Base-by-base conservation (phyloP, 2,329 filamentous ascomycete species). In the Aureobasidium mangrovei region DNA sequence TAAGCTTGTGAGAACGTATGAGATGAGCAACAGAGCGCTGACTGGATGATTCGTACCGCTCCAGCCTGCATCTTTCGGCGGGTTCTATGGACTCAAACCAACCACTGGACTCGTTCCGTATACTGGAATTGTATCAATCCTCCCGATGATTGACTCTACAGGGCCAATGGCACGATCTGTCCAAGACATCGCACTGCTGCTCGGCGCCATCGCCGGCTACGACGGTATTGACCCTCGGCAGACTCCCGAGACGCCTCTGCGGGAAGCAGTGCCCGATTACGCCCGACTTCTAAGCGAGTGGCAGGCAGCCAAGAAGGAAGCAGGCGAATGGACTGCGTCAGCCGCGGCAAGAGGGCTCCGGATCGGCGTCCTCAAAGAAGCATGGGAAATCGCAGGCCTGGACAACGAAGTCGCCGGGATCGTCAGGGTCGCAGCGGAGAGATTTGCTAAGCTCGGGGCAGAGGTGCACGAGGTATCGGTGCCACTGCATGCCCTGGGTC, bases 361-460 rank as follows among this genome's bases (percentile, higher is more conserved):
- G 39, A 65, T 78, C 4, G 77, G 75, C 7, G 59, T 79, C 1
- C 63, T 79, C 36, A 70, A 64, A 35, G 75, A 79, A 59, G 67
- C 68, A 0, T 70, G 77, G 48, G 63, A 65, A 18, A 62, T 70
- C 0, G 61, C 67, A 0, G 70, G 69, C 3, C 63, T 76, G 3
- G 65, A 70, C 32, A 42, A 63, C 1, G 63, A 70, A 33, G 73
- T 78, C 0, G 64, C 63, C 2, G 61, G 62, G 4, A 63, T 64
- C 1, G 69, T 77, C 26, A 62, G 65, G 26, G 48, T 64, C 4
- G 68, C 70, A 1, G 72, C 72, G 2, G 60, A 65, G 26, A 68
- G 66, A 27, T 69, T 77, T 58, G 58, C 59, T 10, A 58, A 64
- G 8, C 66, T 73, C 9, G 75, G 76, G 3, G 75, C 74, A 2